These are phyloP conservation scores for Trebouxia sp. DNA, from an alignment of 139 green algal species.

Conservation along the genomic window DNA sequence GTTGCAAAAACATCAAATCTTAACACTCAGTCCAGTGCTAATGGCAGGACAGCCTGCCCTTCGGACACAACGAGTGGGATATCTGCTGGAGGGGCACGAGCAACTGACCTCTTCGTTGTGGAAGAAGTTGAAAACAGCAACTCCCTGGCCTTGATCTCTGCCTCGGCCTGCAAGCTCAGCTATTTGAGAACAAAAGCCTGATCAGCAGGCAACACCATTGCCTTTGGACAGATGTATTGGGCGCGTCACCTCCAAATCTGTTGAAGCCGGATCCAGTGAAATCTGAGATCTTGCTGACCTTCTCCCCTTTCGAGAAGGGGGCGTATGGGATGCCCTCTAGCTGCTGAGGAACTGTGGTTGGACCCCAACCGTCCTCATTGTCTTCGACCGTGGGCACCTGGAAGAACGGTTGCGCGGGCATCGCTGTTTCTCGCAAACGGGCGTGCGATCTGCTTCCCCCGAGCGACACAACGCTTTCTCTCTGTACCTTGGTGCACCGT, in stretches of 20 bases:
- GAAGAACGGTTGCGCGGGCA: constrained; percentile 43
- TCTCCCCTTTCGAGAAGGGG: constrained; percentile 92
- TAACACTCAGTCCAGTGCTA: not conserved
- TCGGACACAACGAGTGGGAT: not conserved
- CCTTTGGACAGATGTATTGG: not conserved
- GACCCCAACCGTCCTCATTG: constrained; percentile 89
- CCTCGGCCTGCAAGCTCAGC: constrained; percentile 34
- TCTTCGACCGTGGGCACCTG: constrained; percentile 76
- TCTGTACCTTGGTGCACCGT: too few species aligned
- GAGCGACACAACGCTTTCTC: too few species aligned
- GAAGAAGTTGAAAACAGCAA: constrained; percentile 94
- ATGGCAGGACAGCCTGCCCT: not conserved
- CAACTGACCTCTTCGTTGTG: constrained; percentile 84
- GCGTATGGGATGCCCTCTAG: constrained; percentile 94
- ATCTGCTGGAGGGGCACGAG: not conserved
- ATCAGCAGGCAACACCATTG: not conserved
- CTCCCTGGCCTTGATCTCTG: constrained; percentile 49
- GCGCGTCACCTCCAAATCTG: constrained; percentile 31
- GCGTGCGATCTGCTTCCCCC: too few species aligned
- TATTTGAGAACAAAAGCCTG: not conserved
- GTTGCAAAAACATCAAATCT: not conserved
- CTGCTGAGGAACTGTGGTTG: constrained; percentile 75
- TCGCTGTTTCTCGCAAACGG: not conserved
- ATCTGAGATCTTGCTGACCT: constrained; percentile 77
- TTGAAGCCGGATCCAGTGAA: constrained; percentile 45